phyloP scores from a whole-genome alignment of 1,284 basidiomycete species.

The Tylopilus sp. region DNA sequence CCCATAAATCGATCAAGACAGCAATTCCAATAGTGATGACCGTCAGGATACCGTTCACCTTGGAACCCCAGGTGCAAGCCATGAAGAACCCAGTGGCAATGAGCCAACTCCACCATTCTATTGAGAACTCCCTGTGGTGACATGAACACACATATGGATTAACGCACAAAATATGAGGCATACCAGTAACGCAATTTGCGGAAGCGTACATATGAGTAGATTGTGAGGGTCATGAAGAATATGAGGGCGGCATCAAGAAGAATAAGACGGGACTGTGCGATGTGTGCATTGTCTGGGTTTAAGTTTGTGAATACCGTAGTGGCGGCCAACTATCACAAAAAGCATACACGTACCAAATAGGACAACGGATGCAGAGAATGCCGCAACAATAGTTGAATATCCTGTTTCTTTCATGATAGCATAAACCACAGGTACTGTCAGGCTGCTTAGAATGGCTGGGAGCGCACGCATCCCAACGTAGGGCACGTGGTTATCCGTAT shows the following conservation, averaged over 20 bases:
- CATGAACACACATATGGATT: not conserved
- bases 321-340: not conserved
- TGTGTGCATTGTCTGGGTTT: slow-evolving; percentile 88
- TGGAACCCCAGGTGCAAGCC: slow-evolving; percentile 95
- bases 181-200: slow-evolving; percentile 90
- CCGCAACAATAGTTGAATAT: slow-evolving; percentile 84
- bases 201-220: slow-evolving; percentile 96
- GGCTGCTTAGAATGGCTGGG: slow-evolving; percentile 85
- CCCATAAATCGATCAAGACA: slow-evolving; percentile 94
- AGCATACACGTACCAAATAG: slow-evolving; percentile 69
- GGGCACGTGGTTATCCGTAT: slow-evolving; percentile 83
- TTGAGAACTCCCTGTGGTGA: slow-evolving; percentile 69
- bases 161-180: slow-evolving; percentile 25
- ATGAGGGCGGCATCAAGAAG: slow-evolving; percentile 93
- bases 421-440: slow-evolving; percentile 90
- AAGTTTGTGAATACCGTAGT: slow-evolving; percentile 4
- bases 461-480: slow-evolving; percentile 92
- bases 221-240: slow-evolving; percentile 92
- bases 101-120: slow-evolving; percentile 95
- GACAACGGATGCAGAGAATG: slow-evolving; percentile 83
- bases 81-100: slow-evolving; percentile 88
- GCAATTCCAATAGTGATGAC: slow-evolving; percentile 89
- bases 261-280: slow-evolving; percentile 94
- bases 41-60: slow-evolving; percentile 96
- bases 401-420: slow-evolving; percentile 98